Conservation (phyloP, 306 rosid species). For the Dalbergia cochinchinensis region DNA sequence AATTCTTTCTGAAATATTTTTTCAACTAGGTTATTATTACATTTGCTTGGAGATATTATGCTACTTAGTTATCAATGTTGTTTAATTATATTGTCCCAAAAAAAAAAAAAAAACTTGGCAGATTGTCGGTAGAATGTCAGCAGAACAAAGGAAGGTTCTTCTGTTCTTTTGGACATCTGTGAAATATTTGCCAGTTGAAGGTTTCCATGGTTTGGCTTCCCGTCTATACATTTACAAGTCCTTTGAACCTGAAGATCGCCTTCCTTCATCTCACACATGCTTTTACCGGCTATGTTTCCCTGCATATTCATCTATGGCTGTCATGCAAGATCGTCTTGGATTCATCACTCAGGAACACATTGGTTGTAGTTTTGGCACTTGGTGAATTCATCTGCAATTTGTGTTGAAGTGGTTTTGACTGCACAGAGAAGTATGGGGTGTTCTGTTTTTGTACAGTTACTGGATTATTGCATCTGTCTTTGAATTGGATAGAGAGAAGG, state of each 20-base stretch:
- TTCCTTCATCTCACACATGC: constrained; percentile 93
- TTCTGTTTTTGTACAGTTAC: constrained; percentile 65
- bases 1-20: constrained; percentile 1
- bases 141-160: constrained; percentile 77
- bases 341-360: constrained; percentile 90
- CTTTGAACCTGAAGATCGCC: constrained; percentile 55
- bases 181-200: constrained; percentile 91
- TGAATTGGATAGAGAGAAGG: constrained; percentile 45
- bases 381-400: constrained; percentile 45
- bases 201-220: constrained; percentile 79
- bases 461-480: constrained; percentile 45
- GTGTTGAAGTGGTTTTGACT: constrained; percentile 50
- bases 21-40: neutral
- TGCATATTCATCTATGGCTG: constrained; percentile 60
- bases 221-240: constrained; percentile 70
- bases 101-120: constrained; percentile 44
- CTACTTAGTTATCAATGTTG: constrained; percentile 6
- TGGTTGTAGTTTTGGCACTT: constrained; percentile 71
- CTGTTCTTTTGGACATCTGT: constrained; percentile 93
- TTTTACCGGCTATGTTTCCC: constrained; percentile 82
- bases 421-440: constrained; percentile 52
- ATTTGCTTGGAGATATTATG: constrained; percentile 17
- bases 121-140: constrained; percentile 79
- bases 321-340: constrained; percentile 68
- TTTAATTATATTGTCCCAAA: constrained; percentile 32